These are phyloP conservation scores for Mycogone perniciosa DNA, from an alignment of 2,329 filamentous ascomycete species.

Conservation along the genomic window DNA sequence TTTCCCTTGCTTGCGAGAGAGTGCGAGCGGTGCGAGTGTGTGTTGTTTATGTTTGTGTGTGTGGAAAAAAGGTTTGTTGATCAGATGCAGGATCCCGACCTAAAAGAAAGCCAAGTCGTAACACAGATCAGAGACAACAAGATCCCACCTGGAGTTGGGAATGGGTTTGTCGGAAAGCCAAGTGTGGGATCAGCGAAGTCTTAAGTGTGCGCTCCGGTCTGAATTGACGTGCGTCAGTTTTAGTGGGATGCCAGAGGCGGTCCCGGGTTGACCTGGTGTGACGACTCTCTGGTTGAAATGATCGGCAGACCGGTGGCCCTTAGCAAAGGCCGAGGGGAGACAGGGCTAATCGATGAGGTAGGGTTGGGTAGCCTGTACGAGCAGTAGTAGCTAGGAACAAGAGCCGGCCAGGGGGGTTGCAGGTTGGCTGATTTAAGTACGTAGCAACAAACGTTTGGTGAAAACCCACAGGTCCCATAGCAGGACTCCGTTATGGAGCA, in stretches of 20 bases:
- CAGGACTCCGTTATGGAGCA: constrained; percentile 9
- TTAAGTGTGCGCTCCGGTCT: constrained; percentile 44
- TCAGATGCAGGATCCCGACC: constrained; percentile 45
- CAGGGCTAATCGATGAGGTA: constrained; percentile 39
- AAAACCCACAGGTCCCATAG: constrained; percentile 9
- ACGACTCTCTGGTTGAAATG: constrained; percentile 46
- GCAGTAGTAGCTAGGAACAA: constrained; percentile 25
- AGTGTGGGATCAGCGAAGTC: constrained; percentile 53
- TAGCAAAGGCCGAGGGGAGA: constrained; percentile 40
- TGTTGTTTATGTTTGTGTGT: constrained; percentile 13
- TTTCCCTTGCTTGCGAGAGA: neutral
- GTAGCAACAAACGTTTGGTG: constrained; percentile 7
- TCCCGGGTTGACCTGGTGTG: constrained; percentile 30
- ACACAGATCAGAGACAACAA: constrained; percentile 36
- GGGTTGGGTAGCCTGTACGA: constrained; percentile 17
- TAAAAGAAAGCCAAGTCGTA: constrained; percentile 40
- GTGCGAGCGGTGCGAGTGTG: constrained; percentile 3
- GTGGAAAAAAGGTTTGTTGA: constrained; percentile 36
- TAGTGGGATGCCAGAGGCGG: constrained; percentile 18
- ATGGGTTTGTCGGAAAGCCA: constrained; percentile 23
- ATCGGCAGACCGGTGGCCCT: constrained; percentile 50
- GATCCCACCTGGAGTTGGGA: constrained; percentile 29
- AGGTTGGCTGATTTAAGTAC: constrained; percentile 23
- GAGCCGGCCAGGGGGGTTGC: constrained; percentile 26
- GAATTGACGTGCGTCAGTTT: constrained; percentile 36